A percentile compares a stretch with the other conserved stretches of the same genome.
Evolutionary conservation across 441 rosid genomes (phyloP).

Genomic region (Macaranga tanarius): DNA sequence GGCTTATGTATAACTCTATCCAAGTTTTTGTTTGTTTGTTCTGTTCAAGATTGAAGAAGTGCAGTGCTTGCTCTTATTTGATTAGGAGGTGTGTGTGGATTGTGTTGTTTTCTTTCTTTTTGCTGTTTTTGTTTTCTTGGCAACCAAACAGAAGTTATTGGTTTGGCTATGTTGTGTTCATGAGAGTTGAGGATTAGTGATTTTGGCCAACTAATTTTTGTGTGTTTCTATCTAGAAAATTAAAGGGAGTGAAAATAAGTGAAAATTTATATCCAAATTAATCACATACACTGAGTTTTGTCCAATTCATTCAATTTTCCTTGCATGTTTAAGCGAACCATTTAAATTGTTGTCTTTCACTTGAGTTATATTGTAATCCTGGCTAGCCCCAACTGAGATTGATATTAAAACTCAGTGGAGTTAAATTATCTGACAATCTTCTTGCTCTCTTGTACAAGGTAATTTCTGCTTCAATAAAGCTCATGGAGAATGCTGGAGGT

Average conservation of each 20-base stretch:
- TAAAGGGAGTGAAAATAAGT: background rate
- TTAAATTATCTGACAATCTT: background rate
- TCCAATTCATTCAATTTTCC: background rate
- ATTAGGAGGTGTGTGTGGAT: background rate
- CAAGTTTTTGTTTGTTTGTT: background rate
- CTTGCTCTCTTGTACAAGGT: constrained; percentile 13
- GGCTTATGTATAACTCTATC: constrained; percentile 16
- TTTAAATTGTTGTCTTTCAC: background rate
- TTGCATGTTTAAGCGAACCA: background rate
- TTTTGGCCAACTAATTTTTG: background rate
- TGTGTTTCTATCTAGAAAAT: background rate
- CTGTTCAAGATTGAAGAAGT: background rate
- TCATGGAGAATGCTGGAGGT: constrained; percentile 37
- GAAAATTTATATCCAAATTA: background rate
- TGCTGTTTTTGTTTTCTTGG: background rate
- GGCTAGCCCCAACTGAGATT: background rate
- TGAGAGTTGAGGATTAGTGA: background rate
- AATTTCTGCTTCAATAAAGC: constrained; percentile 11
- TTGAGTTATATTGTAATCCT: background rate
- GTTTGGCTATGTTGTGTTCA: constrained; percentile 3
- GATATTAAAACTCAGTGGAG: background rate
- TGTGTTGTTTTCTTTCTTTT: background rate
- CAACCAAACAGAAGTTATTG: constrained; percentile 4
- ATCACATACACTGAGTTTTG: background rate
- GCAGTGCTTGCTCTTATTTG: background rate